These are phyloP conservation scores for Starmerella geochares DNA, from an alignment of 805 yeast genomes.

Conservation along the genomic window DNA sequence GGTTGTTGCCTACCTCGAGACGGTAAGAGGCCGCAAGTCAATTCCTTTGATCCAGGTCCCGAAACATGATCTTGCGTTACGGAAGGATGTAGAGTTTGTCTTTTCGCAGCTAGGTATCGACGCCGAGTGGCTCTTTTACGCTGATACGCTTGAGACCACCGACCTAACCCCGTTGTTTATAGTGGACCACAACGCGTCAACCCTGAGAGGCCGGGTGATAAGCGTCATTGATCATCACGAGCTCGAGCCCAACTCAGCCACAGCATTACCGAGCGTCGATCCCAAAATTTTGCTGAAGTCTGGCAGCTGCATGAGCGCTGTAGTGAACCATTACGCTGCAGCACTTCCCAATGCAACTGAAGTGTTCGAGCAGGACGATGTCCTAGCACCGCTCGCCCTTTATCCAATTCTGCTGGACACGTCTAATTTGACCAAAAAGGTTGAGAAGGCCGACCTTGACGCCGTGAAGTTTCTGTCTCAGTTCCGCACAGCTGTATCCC, in stretches of 20 bases:
- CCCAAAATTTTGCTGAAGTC: conserved; percentile 54
- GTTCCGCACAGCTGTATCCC: conserved; percentile 3
- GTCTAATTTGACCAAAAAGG: conserved; percentile 48
- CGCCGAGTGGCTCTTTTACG: conserved; percentile 45
- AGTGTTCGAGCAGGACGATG: conserved; percentile 27
- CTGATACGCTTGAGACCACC: conserved; percentile 47
- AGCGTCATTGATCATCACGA: conserved; percentile 78
- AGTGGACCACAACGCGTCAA: conserved; percentile 53
- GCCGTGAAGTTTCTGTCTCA: conserved; percentile 14
- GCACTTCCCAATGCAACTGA: background rate
- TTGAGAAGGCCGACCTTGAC: conserved; percentile 45
- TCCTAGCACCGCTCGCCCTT: conserved; percentile 40
- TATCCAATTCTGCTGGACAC: conserved; percentile 77
- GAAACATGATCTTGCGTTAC: conserved; percentile 48
- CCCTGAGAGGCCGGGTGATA: conserved; percentile 36
- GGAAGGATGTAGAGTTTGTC: conserved; percentile 60
- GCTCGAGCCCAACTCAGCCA: conserved; percentile 28
- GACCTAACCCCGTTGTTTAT: conserved; percentile 40
- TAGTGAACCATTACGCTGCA: conserved; percentile 34
- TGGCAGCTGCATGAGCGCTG: conserved; percentile 76
- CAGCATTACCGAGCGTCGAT: conserved; percentile 30
- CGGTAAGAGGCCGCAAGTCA: conserved; percentile 27
- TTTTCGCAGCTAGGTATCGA: conserved; percentile 41
- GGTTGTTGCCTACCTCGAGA: conserved; percentile 50
- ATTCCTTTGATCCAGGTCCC: conserved; percentile 74